These are phyloP conservation scores for Lindgomyces ingoldianus DNA, from an alignment of 495 filamentous ascomycete species.

Conservation along the genomic window DNA sequence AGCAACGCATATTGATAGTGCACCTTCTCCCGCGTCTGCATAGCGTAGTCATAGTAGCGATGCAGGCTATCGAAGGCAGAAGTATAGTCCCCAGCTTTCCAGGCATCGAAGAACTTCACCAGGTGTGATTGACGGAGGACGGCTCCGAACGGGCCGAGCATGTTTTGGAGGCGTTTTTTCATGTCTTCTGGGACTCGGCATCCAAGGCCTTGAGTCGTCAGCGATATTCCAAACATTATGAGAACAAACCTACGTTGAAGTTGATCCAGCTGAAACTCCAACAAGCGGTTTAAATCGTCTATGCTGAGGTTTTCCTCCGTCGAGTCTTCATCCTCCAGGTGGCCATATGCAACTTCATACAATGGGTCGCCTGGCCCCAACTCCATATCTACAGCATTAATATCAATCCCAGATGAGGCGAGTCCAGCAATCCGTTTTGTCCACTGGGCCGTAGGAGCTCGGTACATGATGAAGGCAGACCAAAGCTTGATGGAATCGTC, in stretches of 20 bases:
- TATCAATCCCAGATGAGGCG: conserved; percentile 67
- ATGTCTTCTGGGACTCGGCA: conserved; percentile 71
- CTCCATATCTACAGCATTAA: conserved; percentile 57
- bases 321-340: conserved; percentile 51
- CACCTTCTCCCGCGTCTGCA: conserved; percentile 80
- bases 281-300: conserved; percentile 78
- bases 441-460: conserved; percentile 75
- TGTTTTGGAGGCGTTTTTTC: conserved; percentile 61
- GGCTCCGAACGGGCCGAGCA: conserved; percentile 65
- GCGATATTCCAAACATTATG: neutral
- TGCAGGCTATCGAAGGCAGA: conserved; percentile 89
- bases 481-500: conserved; percentile 74
- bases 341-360: conserved; percentile 58
- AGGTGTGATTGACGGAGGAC: conserved; percentile 77
- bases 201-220: conserved; percentile 55
- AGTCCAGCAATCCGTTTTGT: conserved; percentile 64
- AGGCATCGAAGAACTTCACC: conserved; percentile 84
- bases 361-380: conserved; percentile 15
- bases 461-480: conserved; percentile 75
- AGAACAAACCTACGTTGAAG: conserved; percentile 68
- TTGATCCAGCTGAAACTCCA: conserved; percentile 85
- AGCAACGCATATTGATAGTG: conserved; percentile 97
- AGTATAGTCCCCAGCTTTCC: conserved; percentile 87
- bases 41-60: conserved; percentile 95
- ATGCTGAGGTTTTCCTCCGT: conserved; percentile 57